Evolutionary conservation across 2,329 filamentous ascomycete genomes (phyloP), one percentile per base, ranked within the genome.

Genomic region (Epichloe typhina): DNA sequence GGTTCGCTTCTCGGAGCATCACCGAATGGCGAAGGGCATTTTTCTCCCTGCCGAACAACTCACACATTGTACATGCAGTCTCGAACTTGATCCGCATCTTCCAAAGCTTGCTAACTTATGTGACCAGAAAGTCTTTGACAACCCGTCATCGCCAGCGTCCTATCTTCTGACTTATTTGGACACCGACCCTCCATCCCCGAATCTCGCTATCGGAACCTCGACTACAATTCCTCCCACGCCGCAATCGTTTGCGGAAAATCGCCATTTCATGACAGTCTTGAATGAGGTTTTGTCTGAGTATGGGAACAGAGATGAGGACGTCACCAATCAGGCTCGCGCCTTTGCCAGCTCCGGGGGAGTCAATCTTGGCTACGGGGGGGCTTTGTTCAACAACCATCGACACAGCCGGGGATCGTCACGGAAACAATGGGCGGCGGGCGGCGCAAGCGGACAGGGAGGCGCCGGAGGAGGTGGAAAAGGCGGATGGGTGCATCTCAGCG

Each of bases 401-500:
- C 63, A 67, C 7, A 56, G 61, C 5, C 63, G 66, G 47, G 55
- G 65, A 53, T 54, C 58, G 5, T 64, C 62, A 6, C 56, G 56
- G 26, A 66, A 63, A 53, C 61, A 68, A 51, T 62, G 66, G 21
- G 69, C 65, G 15, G 75, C 72, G 1, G 75, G 76, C 15, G 77
- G 77, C 36, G 76, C 77, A 43, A 79, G 75, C 57, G 70, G 67
- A n/a, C 78, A 82, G 60, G 79, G 79, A n/a, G 79, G 78, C 19
- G 74, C 76, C 1, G 79, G 79, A 79, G 78, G 79, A 9, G 78
- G 67, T 2, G 79, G 79, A 2, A 67, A 74, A 21, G 79, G 81
- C 21, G 80, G 82, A 1, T 78, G 78, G 66, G 72, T 85, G 17
- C 82, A 86, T 63, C 69, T 86, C 5, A 82, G 79, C 50, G 82